Conservation (phyloP, 495 filamentous ascomycete genomes). For the Ascodesmis nigricans region DNA sequence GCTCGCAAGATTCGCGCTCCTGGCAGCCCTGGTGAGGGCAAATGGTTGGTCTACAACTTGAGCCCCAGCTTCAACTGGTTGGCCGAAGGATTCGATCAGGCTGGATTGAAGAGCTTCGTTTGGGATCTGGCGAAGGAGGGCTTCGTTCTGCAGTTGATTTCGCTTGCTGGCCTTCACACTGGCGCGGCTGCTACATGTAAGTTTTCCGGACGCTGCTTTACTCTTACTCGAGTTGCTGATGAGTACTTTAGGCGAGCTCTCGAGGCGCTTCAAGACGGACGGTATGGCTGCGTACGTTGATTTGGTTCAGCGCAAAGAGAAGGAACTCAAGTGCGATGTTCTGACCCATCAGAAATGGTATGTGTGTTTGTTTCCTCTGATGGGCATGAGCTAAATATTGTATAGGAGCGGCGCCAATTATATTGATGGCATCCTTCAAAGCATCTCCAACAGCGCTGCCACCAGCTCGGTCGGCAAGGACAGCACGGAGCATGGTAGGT, state of each 20-base stretch:
- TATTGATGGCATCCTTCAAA: constrained; percentile 79
- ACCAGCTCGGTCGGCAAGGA: constrained; percentile 27
- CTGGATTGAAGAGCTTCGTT: constrained; percentile 62
- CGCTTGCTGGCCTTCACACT: constrained; percentile 70
- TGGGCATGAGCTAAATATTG: not conserved
- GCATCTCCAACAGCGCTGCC: constrained; percentile 58
- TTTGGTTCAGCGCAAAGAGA: constrained; percentile 67
- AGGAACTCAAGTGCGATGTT: constrained; percentile 81
- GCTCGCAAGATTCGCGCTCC: constrained; percentile 43
- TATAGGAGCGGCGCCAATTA: constrained; percentile 55
- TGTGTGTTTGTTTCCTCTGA: not conserved
- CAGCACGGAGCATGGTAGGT: constrained; percentile 28
- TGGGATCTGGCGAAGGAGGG: constrained; percentile 90
- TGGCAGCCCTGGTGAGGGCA: constrained; percentile 28
- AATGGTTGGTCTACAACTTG: constrained; percentile 90
- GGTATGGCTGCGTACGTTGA: constrained; percentile 95
- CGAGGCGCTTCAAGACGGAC: constrained; percentile 58
- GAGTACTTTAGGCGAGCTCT: constrained; percentile 34
- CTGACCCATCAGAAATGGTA: constrained; percentile 92
- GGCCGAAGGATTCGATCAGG: constrained; percentile 69
- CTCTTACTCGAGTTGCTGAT: not conserved
- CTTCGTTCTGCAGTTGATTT: constrained; percentile 84
- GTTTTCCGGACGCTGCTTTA: too few species aligned
- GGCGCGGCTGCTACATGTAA: constrained; percentile 60
- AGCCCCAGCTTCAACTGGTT: constrained; percentile 97